phyloP scores from a whole-genome alignment of 495 filamentous ascomycete genomes.

The Daldinia grandis region DNA sequence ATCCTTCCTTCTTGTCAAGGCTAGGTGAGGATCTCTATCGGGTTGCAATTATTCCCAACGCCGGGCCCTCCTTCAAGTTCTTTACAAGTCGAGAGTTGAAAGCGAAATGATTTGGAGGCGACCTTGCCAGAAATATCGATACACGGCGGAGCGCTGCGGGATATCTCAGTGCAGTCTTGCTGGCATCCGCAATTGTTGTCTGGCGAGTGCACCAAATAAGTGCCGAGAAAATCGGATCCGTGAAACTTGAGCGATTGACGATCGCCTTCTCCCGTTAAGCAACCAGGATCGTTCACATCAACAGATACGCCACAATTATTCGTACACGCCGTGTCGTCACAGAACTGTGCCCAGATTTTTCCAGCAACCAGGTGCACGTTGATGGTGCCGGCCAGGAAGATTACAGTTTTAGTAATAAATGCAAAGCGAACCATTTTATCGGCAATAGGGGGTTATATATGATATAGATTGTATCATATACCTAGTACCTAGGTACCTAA shows the following conservation, averaged over 20 bases:
- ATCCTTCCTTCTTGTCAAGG: background rate
- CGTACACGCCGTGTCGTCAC: constrained; percentile 23
- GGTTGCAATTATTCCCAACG: constrained; percentile 18
- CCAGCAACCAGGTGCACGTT: constrained; percentile 3
- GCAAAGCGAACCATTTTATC: background rate
- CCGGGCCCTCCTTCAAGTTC: constrained; percentile 15
- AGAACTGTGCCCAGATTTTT: constrained; percentile 33
- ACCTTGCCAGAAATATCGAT: constrained; percentile 22
- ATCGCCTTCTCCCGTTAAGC: background rate
- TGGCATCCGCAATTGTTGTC: constrained; percentile 24
- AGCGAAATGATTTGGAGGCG: constrained; percentile 18
- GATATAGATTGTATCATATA: background rate
- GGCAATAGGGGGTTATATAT: background rate
- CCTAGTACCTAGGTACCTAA: too few relatives aligned
- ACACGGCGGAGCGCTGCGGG: constrained; percentile 14
- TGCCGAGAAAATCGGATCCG: constrained; percentile 16
- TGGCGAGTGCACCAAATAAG: constrained; percentile 28
- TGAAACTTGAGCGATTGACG: constrained; percentile 28
- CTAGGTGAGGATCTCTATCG: background rate
- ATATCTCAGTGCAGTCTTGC: constrained; percentile 29
- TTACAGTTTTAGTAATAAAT: background rate
- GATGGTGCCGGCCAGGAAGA: background rate
- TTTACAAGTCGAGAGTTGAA: constrained; percentile 25
- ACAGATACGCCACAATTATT: constrained; percentile 30
- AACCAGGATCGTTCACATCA: constrained; percentile 16